Evolutionary conservation across 495 filamentous ascomycete genomes (phyloP).

Genomic region (Opeltia flavorubescens): DNA sequence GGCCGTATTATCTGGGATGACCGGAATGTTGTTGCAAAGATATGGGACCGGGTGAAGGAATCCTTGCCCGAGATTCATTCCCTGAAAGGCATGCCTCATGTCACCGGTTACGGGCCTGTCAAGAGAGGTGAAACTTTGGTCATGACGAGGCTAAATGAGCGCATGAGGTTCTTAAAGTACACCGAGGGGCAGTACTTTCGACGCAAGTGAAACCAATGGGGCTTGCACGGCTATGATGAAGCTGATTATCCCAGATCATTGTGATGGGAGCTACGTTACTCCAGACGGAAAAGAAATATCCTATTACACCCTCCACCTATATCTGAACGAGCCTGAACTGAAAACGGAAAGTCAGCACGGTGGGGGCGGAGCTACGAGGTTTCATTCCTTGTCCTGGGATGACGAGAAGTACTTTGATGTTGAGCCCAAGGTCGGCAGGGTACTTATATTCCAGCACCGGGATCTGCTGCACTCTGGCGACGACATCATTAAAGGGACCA

Average conservation of each 20-base stretch:
- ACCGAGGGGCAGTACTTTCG: conserved; percentile 62
- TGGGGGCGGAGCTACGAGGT: conserved; percentile 20
- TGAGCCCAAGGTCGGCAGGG: conserved; percentile 52
- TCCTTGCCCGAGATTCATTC: conserved; percentile 23
- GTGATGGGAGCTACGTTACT: conserved; percentile 54
- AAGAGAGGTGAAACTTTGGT: conserved; percentile 36
- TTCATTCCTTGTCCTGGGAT: conserved; percentile 12
- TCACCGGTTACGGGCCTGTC: conserved; percentile 34
- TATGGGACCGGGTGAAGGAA: conserved; percentile 41
- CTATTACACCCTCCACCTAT: conserved; percentile 69
- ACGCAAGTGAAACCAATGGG: conserved; percentile 25
- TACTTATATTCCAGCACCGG: conserved; percentile 66
- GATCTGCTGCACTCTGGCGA: conserved; percentile 58
- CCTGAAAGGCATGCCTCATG: conserved; percentile 23
- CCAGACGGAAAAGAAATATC: conserved; percentile 44
- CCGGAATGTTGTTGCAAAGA: conserved; percentile 40
- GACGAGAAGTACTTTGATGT: conserved; percentile 40
- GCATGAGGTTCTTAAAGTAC: conserved; percentile 72
- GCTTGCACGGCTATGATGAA: not conserved
- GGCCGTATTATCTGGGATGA: conserved; percentile 65
- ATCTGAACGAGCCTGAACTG: conserved; percentile 47
- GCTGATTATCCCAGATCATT: conserved; percentile 39
- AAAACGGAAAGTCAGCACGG: conserved; percentile 10
- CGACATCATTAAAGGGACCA: conserved; percentile 54
- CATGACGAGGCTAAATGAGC: conserved; percentile 54